Evolutionary conservation across 202 grass and related monocot species (phyloP), one percentile per base, ranked within the genome.

Genomic region (Saccharum hybrid): DNA sequence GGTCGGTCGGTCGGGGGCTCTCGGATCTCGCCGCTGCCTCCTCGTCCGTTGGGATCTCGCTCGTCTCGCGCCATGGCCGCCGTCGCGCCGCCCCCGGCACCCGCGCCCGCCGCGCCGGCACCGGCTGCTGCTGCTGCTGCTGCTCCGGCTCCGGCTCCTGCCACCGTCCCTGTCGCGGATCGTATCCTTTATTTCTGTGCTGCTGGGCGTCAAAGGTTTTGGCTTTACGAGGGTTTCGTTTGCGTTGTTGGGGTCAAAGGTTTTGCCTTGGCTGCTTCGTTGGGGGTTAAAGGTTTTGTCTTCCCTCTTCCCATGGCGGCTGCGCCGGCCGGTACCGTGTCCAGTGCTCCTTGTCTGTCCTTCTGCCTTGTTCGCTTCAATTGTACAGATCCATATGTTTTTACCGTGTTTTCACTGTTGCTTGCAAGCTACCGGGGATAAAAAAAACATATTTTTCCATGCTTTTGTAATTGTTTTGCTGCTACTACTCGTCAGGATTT

Each of bases 151-250:
- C 34, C 79, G 30, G 54, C 74, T 9, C 22, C 79, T 1, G 52
- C 69, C 13, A 13, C 83, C 3, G 68, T 63, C 34, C 80, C 88
- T 80, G 72, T 85, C 28, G 86, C 86, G 75, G 94, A 91, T 76
- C 90, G 94, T 97, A 97, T 97, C 94, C 94, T 97, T 57, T 9
- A 3, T 22, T 89, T 79, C 52, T 33, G 40, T 77, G 66, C 45
- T 79, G 22, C 14, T 34, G 76, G 38, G 13, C 12, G 3, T 13
- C 7, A 45, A 36, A 43, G 28, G 36, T 33, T 79, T 87, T 61
- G 51, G 42, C 69, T 64, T 85, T 39, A 18, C 30, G 61, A 19
- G 42, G 37, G 40, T 84, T 60, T 56, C 22, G 28, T 10, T 10
- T 45, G 36, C 3, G 42, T 61, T 41, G 33, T 42, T 79, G 54